Conservation (phyloP, 805 yeast genomes). For the Candida tammaniensis region DNA sequence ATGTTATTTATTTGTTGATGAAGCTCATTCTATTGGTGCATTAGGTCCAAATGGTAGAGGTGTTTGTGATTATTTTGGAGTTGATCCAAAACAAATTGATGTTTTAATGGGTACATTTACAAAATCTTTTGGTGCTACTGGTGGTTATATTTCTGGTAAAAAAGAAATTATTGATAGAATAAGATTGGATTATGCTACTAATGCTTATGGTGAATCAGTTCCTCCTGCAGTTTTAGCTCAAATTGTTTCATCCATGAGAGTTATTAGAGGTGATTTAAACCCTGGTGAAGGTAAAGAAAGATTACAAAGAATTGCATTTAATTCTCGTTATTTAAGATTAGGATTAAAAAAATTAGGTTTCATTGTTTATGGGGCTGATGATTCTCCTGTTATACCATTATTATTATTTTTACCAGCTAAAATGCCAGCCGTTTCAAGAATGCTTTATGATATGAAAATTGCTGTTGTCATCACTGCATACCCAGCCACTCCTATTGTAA, state of each 20-base stretch:
- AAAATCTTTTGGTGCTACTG: slow-evolving; percentile 97
- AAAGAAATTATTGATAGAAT: slow-evolving; percentile 68
- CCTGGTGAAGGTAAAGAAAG: slow-evolving; percentile 95
- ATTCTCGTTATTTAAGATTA: slow-evolving; percentile 86
- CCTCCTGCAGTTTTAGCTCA: slow-evolving; percentile 93
- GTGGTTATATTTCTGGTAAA: slow-evolving; percentile 90
- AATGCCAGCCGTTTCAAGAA: slow-evolving; percentile 88
- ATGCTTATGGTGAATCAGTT: slow-evolving; percentile 76
- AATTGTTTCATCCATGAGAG: slow-evolving; percentile 72
- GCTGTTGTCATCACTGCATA: slow-evolving; percentile 97
- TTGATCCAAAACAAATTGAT: slow-evolving; percentile 75
- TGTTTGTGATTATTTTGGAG: slow-evolving; percentile 87
- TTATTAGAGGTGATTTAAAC: slow-evolving; percentile 75
- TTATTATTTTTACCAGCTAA: slow-evolving; percentile 86
- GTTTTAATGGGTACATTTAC: slow-evolving; percentile 97
- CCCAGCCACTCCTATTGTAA: slow-evolving; percentile 92
- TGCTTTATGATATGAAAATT: slow-evolving; percentile 72
- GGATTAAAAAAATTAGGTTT: slow-evolving; percentile 92
- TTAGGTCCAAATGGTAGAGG: slow-evolving; percentile 94
- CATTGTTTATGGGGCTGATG: slow-evolving; percentile 92
- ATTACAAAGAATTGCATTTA: slow-evolving; percentile 89
- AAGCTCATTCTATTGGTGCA: slow-evolving; percentile 99
- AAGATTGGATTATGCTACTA: slow-evolving; percentile 68
- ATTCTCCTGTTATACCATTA: slow-evolving; percentile 92
- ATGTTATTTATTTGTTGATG: slow-evolving; percentile 89